phyloP scores from a whole-genome alignment of 192 early-diverging fungal genomes.

The Coemansia sp. region DNA sequence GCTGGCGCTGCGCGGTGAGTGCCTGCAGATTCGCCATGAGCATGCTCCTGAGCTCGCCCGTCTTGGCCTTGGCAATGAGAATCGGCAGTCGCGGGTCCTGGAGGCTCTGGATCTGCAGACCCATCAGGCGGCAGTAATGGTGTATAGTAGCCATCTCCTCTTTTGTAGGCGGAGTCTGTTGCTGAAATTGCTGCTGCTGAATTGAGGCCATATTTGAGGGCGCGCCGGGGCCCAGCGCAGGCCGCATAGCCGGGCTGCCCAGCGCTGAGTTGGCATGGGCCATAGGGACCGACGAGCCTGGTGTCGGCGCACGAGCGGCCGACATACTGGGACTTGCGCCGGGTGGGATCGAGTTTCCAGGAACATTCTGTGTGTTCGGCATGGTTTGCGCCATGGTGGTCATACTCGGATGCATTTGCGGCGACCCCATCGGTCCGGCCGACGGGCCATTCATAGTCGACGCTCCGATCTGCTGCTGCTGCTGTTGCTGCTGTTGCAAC shows the following conservation, averaged over 20 bases:
- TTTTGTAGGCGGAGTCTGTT: slow-evolving; percentile 6
- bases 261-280: slow-evolving; percentile 2
- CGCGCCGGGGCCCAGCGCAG: background rate
- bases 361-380: background rate
- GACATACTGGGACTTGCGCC: background rate
- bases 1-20: slow-evolving; percentile 13
- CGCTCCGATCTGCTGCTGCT: slow-evolving; percentile 16
- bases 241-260: slow-evolving; percentile 15
- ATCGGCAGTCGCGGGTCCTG: slow-evolving; percentile 19
- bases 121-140: slow-evolving; percentile 17
- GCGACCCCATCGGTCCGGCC: slow-evolving; percentile 22
- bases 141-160: slow-evolving; percentile 33
- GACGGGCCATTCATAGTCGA: slow-evolving; percentile 6
- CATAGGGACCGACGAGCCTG: background rate
- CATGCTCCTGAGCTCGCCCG: slow-evolving; percentile 23
- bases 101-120: slow-evolving; percentile 13
- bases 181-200: slow-evolving; percentile 6
- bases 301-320: background rate
- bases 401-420: slow-evolving; percentile 34
- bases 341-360: background rate
- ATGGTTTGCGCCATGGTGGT: slow-evolving; percentile 13
- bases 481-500: slow-evolving; percentile 14
- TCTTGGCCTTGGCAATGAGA: slow-evolving; percentile 25
- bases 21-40: slow-evolving; percentile 16
- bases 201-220: background rate